Conservation (phyloP, 1,284 basidiomycete genomes). For the Microstroma glucosiphilum region DNA sequence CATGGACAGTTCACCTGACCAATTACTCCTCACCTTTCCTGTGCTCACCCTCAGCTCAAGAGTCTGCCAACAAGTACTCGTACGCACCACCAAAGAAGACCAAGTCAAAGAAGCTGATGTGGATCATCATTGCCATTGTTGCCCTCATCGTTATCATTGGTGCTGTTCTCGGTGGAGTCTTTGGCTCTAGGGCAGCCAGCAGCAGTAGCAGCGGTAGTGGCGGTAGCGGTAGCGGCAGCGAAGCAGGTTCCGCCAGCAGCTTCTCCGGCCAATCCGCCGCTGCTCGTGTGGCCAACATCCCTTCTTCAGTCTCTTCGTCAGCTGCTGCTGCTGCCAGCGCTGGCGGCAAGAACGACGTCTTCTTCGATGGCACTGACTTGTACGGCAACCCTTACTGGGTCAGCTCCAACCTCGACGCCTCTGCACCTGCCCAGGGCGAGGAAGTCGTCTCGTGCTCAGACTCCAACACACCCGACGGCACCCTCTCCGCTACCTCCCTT, state of each 20-base stretch:
- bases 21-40: not conserved
- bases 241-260: constrained; percentile 10
- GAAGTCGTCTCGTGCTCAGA: constrained; percentile 41
- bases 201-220: constrained; percentile 45
- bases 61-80: constrained; percentile 31
- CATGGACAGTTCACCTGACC: not conserved
- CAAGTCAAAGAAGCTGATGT: constrained; percentile 40
- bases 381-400: constrained; percentile 78
- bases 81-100: constrained; percentile 40
- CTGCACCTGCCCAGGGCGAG: constrained; percentile 11
- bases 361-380: constrained; percentile 59
- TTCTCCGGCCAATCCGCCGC: constrained; percentile 9
- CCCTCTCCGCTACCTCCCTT: constrained; percentile 52
- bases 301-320: constrained; percentile 50
- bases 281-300: constrained; percentile 21
- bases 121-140: constrained; percentile 35
- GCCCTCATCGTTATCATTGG: constrained; percentile 61
- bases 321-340: constrained; percentile 61
- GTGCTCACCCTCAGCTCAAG: constrained; percentile 22
- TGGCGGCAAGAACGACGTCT: constrained; percentile 65
- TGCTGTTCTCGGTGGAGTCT: constrained; percentile 70
- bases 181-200: constrained; percentile 58
- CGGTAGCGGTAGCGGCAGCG: constrained; percentile 31
- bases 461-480: constrained; percentile 61
- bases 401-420: constrained; percentile 52